Percentiles rank a stretch among this genome's conserved stretches.
Evolutionary conservation across 1,284 basidiomycete genomes (phyloP).

Genomic region (Cutaneotrichosporon sp.): DNA sequence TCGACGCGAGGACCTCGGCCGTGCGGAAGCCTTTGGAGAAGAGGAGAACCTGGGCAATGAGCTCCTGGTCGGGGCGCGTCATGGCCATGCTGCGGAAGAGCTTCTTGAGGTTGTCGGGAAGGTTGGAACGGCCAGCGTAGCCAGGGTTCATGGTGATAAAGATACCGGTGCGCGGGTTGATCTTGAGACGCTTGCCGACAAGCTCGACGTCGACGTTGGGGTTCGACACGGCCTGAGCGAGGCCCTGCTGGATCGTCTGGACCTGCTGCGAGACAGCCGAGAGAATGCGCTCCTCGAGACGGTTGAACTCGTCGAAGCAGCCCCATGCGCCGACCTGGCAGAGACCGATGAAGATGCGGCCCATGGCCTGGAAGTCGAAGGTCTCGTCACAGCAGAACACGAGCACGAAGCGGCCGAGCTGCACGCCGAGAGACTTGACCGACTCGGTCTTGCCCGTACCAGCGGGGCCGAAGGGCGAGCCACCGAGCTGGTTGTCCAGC

Average conservation of each 20-base stretch:
- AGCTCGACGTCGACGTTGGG: constrained; percentile 89
- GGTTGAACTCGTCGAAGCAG: constrained; percentile 98
- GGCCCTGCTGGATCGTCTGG: constrained; percentile 95
- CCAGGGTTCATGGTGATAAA: constrained; percentile 98
- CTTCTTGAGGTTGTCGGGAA: constrained; percentile 89
- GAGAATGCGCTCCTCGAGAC: constrained; percentile 95
- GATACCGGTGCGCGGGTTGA: constrained; percentile 95
- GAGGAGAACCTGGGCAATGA: constrained; percentile 98
- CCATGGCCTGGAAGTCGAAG: constrained; percentile 99
- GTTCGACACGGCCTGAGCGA: constrained; percentile 75
- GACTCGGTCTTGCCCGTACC: constrained; percentile 99
- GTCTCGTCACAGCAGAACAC: constrained; percentile 99
- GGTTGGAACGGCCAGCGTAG: constrained; percentile 91
- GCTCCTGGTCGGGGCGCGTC: constrained; percentile 96
- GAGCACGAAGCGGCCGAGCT: constrained; percentile 94
- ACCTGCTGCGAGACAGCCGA: constrained; percentile 99
- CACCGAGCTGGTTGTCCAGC: constrained; percentile 89
- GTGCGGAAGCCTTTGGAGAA: constrained; percentile 99
- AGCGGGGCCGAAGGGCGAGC: constrained; percentile 96
- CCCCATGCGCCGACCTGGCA: constrained; percentile 99
- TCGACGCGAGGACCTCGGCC: constrained; percentile 91
- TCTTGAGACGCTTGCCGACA: constrained; percentile 90
- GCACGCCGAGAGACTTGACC: constrained; percentile 96
- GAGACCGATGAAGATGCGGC: constrained; percentile 97
- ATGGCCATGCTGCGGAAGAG: constrained; percentile 82